These are phyloP conservation scores for Mycena maculata DNA, from an alignment of 768 basidiomycete species.

Conservation along the genomic window DNA sequence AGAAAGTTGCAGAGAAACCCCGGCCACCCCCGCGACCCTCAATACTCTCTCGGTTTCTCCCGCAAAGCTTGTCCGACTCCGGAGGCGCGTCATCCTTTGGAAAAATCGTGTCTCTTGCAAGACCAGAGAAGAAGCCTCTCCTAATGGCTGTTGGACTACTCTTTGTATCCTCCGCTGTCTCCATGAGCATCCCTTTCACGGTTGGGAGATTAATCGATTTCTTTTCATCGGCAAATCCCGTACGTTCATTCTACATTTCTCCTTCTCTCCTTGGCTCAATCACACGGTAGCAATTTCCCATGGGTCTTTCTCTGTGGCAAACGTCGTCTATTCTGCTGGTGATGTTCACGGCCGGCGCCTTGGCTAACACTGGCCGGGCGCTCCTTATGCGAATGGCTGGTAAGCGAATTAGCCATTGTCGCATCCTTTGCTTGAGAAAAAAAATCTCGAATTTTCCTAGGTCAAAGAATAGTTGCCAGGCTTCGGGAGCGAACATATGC, in stretches of 20 bases:
- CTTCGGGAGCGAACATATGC: constrained; percentile 85
- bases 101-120: constrained; percentile 83
- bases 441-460: constrained; percentile 42
- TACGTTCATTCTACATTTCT: constrained; percentile 52
- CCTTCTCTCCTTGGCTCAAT: constrained; percentile 11
- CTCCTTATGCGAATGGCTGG: constrained; percentile 90
- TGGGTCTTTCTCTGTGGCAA: constrained; percentile 81
- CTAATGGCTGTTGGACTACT: constrained; percentile 82
- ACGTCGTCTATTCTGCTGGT: constrained; percentile 80
- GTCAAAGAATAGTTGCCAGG: constrained; percentile 92
- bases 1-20: constrained; percentile 17
- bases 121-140: constrained; percentile 84
- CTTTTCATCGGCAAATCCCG: constrained; percentile 80
- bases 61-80: constrained; percentile 34
- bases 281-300: constrained; percentile 72
- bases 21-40: constrained; percentile 22
- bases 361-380: constrained; percentile 85
- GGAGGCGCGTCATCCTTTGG: constrained; percentile 70
- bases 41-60: constrained; percentile 41
- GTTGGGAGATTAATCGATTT: constrained; percentile 96
- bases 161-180: constrained; percentile 88
- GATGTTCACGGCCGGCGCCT: constrained; percentile 88
- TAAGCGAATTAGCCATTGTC: constrained; percentile 42
- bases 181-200: constrained; percentile 93
- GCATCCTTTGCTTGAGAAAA: background rate